phyloP scores from a whole-genome alignment of 1,284 basidiomycete species.

The Microbotryum saponariae region DNA sequence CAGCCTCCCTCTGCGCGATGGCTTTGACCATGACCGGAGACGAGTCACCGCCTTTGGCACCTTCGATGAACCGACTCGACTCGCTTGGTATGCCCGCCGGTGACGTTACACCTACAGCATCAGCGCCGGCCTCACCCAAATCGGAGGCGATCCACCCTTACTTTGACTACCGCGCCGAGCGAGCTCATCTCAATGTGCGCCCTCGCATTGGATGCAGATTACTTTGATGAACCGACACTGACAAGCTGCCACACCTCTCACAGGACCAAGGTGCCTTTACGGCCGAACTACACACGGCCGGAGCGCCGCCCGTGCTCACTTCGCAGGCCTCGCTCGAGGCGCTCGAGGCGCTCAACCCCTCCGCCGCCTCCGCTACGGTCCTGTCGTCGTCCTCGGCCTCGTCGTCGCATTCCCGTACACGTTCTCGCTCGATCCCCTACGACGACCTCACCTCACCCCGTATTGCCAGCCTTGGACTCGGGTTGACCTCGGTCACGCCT shows the following conservation, averaged over 20 bases:
- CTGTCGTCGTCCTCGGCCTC: not conserved
- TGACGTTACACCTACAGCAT: not conserved
- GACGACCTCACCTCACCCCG: slow-evolving; percentile 26
- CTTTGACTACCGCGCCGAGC: slow-evolving; percentile 23
- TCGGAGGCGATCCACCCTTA: not conserved
- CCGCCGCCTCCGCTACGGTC: not conserved
- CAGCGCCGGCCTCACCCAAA: not conserved
- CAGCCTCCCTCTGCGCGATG: no score
- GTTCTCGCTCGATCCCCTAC: slow-evolving; percentile 9
- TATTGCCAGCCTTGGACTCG: slow-evolving; percentile 20
- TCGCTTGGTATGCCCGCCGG: not conserved
- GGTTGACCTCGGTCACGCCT: not conserved
- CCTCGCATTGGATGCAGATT: not conserved
- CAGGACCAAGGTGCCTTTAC: slow-evolving; percentile 26
- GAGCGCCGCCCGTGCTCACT: not conserved
- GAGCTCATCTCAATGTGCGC: slow-evolving; percentile 20
- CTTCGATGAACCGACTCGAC: not conserved
- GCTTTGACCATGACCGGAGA: not conserved
- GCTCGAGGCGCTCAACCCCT: slow-evolving; percentile 13
- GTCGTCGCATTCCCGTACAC: not conserved
- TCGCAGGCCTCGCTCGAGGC: slow-evolving; percentile 20
- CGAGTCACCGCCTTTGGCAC: not conserved
- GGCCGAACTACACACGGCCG: slow-evolving; percentile 18
- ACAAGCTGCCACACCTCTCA: not conserved
- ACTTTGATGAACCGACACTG: no score